Conservation (phyloP, 352 stramenopile genomes). For the Blastocystis sp. region DNA sequence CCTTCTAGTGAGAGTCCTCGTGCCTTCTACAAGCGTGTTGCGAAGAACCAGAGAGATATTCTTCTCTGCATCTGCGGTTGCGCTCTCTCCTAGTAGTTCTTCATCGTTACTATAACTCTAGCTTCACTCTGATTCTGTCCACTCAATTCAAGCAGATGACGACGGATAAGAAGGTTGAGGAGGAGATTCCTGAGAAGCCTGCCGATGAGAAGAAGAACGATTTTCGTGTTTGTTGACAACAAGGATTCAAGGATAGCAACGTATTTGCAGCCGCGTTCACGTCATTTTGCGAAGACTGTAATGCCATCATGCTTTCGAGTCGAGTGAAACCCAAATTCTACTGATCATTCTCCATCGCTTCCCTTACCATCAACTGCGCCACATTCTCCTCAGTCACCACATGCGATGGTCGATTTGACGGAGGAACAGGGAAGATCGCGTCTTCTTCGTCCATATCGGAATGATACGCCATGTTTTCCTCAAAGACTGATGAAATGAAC, state of each 20-base stretch:
- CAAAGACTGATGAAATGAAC: not conserved
- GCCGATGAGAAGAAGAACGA: constrained; percentile 53
- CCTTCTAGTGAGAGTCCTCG: not conserved
- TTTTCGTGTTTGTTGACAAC: constrained; percentile 26
- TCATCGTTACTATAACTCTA: not conserved
- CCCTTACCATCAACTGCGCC: constrained; percentile 1
- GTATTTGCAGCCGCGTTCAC: constrained; percentile 12
- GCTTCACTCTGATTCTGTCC: constrained; percentile 16
- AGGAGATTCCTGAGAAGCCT: constrained; percentile 27
- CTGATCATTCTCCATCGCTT: not conserved
- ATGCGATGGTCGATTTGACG: not conserved
- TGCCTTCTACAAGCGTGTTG: constrained; percentile 34
- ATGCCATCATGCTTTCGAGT: not conserved
- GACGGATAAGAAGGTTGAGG: not conserved
- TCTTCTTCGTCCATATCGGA: too few relatives aligned
- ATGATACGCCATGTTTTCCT: too few relatives aligned
- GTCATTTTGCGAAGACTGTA: not conserved
- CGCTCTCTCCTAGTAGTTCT: not conserved
- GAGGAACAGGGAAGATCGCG: too few relatives aligned
- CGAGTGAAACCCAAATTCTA: constrained; percentile 25
- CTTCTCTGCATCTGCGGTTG: constrained; percentile 31
- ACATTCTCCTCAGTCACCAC: not conserved
- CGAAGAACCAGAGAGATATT: constrained; percentile 55
- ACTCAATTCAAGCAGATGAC: constrained; percentile 5
- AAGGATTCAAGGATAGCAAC: not conserved